Evolutionary conservation across 1,284 basidiomycete genomes (phyloP), one percentile per base, ranked within the genome.

Genomic region (Bjerkandera adusta): DNA sequence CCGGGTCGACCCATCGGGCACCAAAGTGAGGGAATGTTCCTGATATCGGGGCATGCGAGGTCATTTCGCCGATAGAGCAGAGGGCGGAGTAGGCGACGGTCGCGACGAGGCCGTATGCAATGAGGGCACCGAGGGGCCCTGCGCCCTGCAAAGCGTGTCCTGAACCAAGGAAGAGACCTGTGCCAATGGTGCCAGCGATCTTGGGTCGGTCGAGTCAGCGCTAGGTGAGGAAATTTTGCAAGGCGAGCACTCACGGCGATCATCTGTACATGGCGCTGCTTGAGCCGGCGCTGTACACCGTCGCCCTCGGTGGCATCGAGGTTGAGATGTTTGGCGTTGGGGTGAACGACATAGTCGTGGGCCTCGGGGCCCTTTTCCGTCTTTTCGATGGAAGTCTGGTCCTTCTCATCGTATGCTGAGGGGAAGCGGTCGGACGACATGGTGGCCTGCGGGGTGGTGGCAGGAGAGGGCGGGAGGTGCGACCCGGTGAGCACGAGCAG

Each of bases 81-180:
- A 86, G 66, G 1, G 81, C 78, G 69, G 81, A 68, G 61, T 84
- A 86, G 12, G 80, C 76, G 24, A 83, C 77, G 2, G 78, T 76
- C 26, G 77, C 81, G 25, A 85, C 79, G 45, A 85, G 65, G 0
- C 63, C 61, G 56, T 83, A 86, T 7, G 79, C 81, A 36, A 85
- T 68, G 47, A 83, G 69, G 27, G 81, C 80, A 48, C 77, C 85
- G 36, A 76, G 63, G 35, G 79, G 85, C 12, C 85, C 83, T 45
- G 78, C 77, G 11, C 59, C 64, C 11, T 62, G 57, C 12, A 86
- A 68, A 3, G 82, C 74, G 44, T 73, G 68, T 16, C 90, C 91
- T 11, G 85, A 83, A 52, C 89, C 89, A 34, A 93, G 72, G 71
- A 94, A 93, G 16, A 91, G 72, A 61, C 88, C 89, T 1, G 87